Evolutionary conservation across 169 alveolate species (phyloP), one percentile per base, ranked within the genome.

Genomic region (Plasmodium yoelii): DNA sequence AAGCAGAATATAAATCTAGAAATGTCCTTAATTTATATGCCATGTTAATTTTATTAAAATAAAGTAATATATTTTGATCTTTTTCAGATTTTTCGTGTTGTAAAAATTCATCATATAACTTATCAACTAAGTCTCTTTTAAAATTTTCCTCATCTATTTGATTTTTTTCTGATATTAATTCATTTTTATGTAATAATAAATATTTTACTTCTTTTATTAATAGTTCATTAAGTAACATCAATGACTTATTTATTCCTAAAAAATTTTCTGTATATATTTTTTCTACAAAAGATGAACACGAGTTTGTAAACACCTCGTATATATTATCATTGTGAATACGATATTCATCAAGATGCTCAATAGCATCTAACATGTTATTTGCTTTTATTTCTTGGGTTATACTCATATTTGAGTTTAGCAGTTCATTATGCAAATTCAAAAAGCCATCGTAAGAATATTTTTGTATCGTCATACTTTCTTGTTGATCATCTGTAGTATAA

Each of bases 81-180:
- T 82, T 51, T 46, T 82, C 90, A 2, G 34, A 67, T 67, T 67
- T 67, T 82, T 82, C 90, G 67, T 82, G 80, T 26, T 82, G 90
- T 82, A 82, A 67, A 82, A 82, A 82, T 82, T 82, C 90, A 12
- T 82, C 90, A 82, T 82, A 82, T 60, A 82, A 82, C 19, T 82
- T 82, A 28, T 82, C 82, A 34, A 82, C 72, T 67, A 82, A 51
- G 46, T 42, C 13, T 56, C 68, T 82, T 67, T 56, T 67, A 67
- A 82, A 82, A 13, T 53, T 15, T 57, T 65, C 72, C 68, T 82
- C 90, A 15, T 67, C 68, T n/a, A 24, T 26, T 65, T 68, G 51
- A 19, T 60, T 70, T 53, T 10, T 24, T 22, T 82, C 73, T 67
- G 90, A 51, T 47, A 82, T 61, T 10, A 55, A 12, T 15, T 65